phyloP scores from a whole-genome alignment of 192 early-diverging fungal genomes.

The Coemansia reversa region DNA sequence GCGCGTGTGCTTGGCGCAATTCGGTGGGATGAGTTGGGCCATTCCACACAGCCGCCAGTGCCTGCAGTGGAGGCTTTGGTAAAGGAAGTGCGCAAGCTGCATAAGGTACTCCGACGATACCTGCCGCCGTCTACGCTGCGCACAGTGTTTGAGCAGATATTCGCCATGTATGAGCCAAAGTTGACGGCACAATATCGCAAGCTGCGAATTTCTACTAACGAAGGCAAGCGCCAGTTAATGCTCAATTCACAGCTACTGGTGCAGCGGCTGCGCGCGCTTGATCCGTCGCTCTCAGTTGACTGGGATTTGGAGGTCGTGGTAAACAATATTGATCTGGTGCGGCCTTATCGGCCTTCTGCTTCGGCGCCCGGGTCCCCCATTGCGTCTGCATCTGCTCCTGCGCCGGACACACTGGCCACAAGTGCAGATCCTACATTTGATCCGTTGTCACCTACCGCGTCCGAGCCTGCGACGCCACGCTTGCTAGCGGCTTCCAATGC shows the following conservation, averaged over 20 bases:
- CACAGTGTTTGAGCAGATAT: conserved; percentile 76
- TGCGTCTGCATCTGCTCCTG: neutral
- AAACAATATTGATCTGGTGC: conserved; percentile 74
- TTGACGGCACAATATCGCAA: conserved; percentile 55
- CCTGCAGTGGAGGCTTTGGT: conserved; percentile 80
- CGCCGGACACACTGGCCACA: neutral
- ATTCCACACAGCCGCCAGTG: conserved; percentile 25
- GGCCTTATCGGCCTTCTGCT: conserved; percentile 33
- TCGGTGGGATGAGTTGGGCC: conserved; percentile 44
- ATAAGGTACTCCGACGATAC: conserved; percentile 89
- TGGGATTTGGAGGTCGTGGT: conserved; percentile 73
- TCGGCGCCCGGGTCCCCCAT: neutral
- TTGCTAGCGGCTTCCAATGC: neutral
- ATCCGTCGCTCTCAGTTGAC: conserved; percentile 70
- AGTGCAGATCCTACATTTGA: neutral
- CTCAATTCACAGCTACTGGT: conserved; percentile 75
- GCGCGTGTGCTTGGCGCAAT: conserved; percentile 69
- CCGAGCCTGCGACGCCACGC: neutral
- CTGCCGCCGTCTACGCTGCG: conserved; percentile 70
- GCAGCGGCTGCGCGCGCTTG: conserved; percentile 63
- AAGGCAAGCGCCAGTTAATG: conserved; percentile 65
- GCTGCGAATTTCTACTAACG: conserved; percentile 32
- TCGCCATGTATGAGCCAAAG: conserved; percentile 70
- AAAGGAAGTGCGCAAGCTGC: conserved; percentile 87
- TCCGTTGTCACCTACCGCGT: neutral